Base-by-base conservation (phyloP, 768 basidiomycete genomes). In the Cubamyces sp. region DNA sequence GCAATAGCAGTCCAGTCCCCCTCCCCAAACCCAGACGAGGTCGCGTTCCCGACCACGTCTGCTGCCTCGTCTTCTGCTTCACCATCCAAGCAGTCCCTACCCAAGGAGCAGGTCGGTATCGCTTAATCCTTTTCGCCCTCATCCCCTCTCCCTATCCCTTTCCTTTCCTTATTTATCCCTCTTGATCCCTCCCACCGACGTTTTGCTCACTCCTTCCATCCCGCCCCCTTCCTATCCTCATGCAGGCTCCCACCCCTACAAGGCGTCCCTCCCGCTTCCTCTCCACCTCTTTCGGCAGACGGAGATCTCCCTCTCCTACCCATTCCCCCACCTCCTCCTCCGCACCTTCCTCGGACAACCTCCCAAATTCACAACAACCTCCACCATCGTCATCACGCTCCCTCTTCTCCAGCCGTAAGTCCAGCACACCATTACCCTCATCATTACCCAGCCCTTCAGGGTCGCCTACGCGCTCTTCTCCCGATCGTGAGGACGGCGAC, bases 81-180 rank as follows among this genome's bases (percentile, higher is more conserved):
- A 14, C n/a, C 55, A 45, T 18, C 48, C 9, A 54, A 61, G 56
- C 51, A 51, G 41, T 11, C 48, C 18, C 54, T 21, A 3, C 57
- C 45, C 57, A 62, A 69, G 68, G 70, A 71, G 67, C 70, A 71
- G 70, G 70, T 71, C 64, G 41, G 70, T 69, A 59, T 57, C 54
- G 42, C 60, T 54, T 53, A 57, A 37, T 61, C 30, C 59, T 43
- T 57, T 51, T 51, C 40, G 40, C 45, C 25, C 52, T 14, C 48
- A 39, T 21, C 25, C 14, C 42, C 28, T 42, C 50, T n/a, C 48
- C 40, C 53, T n/a, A 12, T 41, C 42, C 51, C 16, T 34, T 18
- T 54, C 30, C 21, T 41, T 54, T 37, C 57, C 26, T 54, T 34
- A 30, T 39, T 21, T 54, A 45, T 54, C 48, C 19, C 53, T 34